A percentile compares a stretch with the other conserved stretches of the same genome.
These are phyloP conservation scores for Amanita exitialis DNA, from an alignment of 768 basidiomycete species.

Conservation along the genomic window DNA sequence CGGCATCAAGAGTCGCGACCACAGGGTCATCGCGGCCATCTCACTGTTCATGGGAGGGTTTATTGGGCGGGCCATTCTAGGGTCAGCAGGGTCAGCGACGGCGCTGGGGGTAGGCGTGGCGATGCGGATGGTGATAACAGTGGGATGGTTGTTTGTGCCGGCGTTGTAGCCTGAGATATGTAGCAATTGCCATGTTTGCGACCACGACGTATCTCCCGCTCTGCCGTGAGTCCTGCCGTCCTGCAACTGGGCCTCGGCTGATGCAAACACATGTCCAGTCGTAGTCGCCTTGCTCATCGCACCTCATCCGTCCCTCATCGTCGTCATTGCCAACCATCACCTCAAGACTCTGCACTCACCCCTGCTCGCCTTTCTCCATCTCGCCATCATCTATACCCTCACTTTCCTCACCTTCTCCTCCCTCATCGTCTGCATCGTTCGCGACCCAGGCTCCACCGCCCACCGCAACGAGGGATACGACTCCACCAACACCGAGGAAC, in stretches of 20 bases:
- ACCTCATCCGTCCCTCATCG: slow-evolving; percentile 67
- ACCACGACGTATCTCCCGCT: slow-evolving; percentile 39
- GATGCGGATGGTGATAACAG: slow-evolving; percentile 28
- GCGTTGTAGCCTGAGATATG: background rate
- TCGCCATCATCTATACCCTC: slow-evolving; percentile 51
- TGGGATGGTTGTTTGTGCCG: slow-evolving; percentile 3
- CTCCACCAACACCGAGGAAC: slow-evolving; percentile 6
- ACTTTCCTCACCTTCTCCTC: slow-evolving; percentile 64
- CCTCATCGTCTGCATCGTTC: slow-evolving; percentile 58
- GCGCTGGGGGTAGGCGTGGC: slow-evolving; percentile 38
- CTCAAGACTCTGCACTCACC: slow-evolving; percentile 41
- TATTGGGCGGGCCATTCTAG: slow-evolving; percentile 32
- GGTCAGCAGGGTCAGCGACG: slow-evolving; percentile 30
- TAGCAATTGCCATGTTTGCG: too few relatives aligned
- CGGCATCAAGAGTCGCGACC: slow-evolving; percentile 35
- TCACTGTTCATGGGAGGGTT: slow-evolving; percentile 51
- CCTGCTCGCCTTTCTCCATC: slow-evolving; percentile 38
- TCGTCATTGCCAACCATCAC: slow-evolving; percentile 60
- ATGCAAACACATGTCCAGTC: slow-evolving; percentile 18
- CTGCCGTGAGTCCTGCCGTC: slow-evolving; percentile 28
- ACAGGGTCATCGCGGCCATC: slow-evolving; percentile 37
- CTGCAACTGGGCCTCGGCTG: background rate
- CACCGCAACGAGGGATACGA: background rate
- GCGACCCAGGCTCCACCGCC: slow-evolving; percentile 65
- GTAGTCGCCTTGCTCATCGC: slow-evolving; percentile 45